Conservation (phyloP, 805 yeast genomes). For the Candida glaebosa region DNA sequence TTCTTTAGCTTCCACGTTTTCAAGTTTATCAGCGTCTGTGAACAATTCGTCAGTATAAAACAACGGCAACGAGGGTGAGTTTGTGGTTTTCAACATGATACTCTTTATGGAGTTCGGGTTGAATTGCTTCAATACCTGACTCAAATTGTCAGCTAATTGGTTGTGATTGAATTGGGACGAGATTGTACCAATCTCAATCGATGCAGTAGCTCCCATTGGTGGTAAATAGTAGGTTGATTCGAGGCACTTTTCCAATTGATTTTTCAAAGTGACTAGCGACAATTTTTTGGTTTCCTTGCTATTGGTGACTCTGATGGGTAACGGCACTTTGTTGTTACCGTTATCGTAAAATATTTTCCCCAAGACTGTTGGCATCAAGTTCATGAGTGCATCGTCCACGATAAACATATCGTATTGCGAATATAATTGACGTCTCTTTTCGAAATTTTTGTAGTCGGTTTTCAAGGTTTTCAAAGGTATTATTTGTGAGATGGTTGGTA, state of each 20-base stretch:
- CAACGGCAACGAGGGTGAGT: constrained; percentile 83
- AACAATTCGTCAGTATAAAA: constrained; percentile 60
- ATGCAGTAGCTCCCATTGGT: constrained; percentile 70
- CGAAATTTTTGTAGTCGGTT: constrained; percentile 83
- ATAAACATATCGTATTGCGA: constrained; percentile 71
- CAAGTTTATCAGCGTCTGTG: constrained; percentile 46
- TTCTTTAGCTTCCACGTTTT: constrained; percentile 17
- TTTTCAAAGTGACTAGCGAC: constrained; percentile 48
- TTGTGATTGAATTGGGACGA: constrained; percentile 33
- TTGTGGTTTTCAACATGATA: constrained; percentile 59
- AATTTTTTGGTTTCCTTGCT: constrained; percentile 33
- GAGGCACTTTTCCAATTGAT: constrained; percentile 57
- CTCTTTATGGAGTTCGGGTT: constrained; percentile 47
- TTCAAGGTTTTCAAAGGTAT: constrained; percentile 73
- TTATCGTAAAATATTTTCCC: constrained; percentile 73
- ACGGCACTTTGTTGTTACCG: constrained; percentile 54
- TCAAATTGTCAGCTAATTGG: constrained; percentile 58
- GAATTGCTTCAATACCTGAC: constrained; percentile 50
- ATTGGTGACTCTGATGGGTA: constrained; percentile 25
- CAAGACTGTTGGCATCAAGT: constrained; percentile 75
- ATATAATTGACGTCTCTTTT: constrained; percentile 74
- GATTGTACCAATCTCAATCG: constrained; percentile 63
- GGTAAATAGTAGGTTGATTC: constrained; percentile 58
- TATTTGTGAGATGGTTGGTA: constrained; percentile 50
- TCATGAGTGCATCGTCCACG: constrained; percentile 78